Base-by-base conservation (phyloP, 2,329 filamentous ascomycete species). In the Exophiala bonariae region DNA sequence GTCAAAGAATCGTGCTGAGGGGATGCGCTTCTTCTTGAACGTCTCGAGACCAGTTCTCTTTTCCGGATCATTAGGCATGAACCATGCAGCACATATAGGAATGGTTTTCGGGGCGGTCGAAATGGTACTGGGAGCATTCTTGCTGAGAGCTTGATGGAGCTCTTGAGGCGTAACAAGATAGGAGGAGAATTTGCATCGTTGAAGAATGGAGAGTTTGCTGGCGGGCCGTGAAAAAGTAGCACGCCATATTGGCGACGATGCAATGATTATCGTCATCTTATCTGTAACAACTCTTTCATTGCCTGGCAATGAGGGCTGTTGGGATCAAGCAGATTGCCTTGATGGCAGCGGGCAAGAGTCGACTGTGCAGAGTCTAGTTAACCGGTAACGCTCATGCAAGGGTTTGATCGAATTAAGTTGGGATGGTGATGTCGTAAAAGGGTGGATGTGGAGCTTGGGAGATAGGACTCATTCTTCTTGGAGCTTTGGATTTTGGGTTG, bases 31-130 rank as follows among this genome's bases (percentile, higher is more conserved):
- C 64, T 89, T 80, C 57, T 83, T 81, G 75, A 92, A 99, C 34
- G 85, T 82, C 55, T 93, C 78, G 59, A 87, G 82, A 44, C 93
- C 93, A 40, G 81, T 87, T 52, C 90, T 85, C 44, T 81, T 81
- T 59, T 78, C 63, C 2, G 78, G 75, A 56, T 96, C 92, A 67
- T 96, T 97, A 54, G 93, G 93, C 54, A 99, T 81, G 65, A 96
- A 99, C 93, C 93, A 99, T 18, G 89, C 81, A 37, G 91, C 93
- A 69, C 91, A 96, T 33, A 99, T 78, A 2, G 93, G 88, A 44
- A 99, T 83, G 34, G 95, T 85, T 57, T 87, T 84, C 1, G 92
- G 87, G 10, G 89, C 83, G 34, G 88, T 86, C 50, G 87, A 89
- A 60, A 92, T 87, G 53, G 85, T 82, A 43, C 85, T 87, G 10